phyloP scores from a whole-genome alignment of 1,284 basidiomycete species.

The Moesziomyces sp. region DNA sequence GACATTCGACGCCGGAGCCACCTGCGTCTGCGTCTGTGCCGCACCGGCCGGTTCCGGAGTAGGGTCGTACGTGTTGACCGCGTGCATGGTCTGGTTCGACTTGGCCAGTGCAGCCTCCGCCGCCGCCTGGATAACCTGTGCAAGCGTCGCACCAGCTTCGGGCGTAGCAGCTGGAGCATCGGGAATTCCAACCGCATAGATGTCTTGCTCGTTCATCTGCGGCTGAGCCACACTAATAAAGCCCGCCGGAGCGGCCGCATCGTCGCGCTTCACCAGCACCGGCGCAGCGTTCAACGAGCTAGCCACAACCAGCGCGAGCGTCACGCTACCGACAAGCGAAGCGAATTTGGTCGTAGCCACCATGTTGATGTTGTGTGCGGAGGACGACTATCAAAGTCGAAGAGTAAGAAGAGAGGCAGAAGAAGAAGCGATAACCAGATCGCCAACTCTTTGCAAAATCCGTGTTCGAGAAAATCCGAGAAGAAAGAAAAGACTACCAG shows the following conservation, averaged over 20 bases:
- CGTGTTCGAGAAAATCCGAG: background rate
- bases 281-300: conserved; percentile 28
- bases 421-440: conserved; percentile 16
- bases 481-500: conserved; percentile 26
- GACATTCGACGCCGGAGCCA: too few relatives aligned
- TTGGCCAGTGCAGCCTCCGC: conserved; percentile 8
- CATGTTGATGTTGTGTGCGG: conserved; percentile 3
- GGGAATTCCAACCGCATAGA: conserved; percentile 38
- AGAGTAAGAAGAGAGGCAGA: background rate
- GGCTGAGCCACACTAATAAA: conserved; percentile 40
- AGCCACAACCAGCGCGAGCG: conserved; percentile 33
- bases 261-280: conserved; percentile 20
- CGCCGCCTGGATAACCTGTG: conserved; percentile 18
- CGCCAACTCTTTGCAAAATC: conserved; percentile 7
- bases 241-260: conserved; percentile 12
- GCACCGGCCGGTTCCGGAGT: conserved; percentile 10
- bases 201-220: conserved; percentile 35
- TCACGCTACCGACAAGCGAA: conserved; percentile 30
- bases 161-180: background rate
- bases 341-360: conserved; percentile 32
- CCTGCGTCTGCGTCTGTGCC: background rate
- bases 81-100: conserved; percentile 9
- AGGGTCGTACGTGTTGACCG: conserved; percentile 24
- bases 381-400: conserved; percentile 30
- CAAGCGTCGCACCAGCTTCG: background rate